Conservation (phyloP, 345 rosid genomes). For the Euphorbia lathyris region DNA sequence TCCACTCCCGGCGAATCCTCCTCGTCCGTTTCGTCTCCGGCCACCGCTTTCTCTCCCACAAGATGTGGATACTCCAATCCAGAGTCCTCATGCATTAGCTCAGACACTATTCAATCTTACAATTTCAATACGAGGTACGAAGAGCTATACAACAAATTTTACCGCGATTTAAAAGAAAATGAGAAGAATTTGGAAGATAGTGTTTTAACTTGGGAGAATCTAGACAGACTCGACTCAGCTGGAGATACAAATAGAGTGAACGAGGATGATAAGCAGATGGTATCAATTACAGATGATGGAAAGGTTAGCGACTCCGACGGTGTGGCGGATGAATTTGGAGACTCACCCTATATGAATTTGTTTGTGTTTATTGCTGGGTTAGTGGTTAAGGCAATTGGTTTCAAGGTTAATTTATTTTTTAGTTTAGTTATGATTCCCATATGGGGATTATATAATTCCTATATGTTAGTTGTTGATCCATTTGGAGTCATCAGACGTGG, state of each 20-base stretch:
- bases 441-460: slow-evolving; percentile 34
- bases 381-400: slow-evolving; percentile 59
- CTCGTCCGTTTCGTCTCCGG: slow-evolving; percentile 19
- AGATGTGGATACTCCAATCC: neutral
- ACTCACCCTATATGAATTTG: slow-evolving; percentile 27
- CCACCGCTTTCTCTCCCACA: no score
- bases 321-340: slow-evolving; percentile 28
- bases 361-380: slow-evolving; percentile 42
- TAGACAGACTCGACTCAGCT: slow-evolving; percentile 21
- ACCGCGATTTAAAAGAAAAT: slow-evolving; percentile 27
- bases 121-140: slow-evolving; percentile 7
- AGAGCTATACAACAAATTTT: slow-evolving; percentile 21
- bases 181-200: slow-evolving; percentile 23
- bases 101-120: neutral
- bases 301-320: neutral
- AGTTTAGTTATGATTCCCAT: slow-evolving; percentile 46
- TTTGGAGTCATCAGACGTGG: slow-evolving; percentile 42
- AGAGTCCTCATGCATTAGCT: slow-evolving; percentile 14
- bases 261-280: neutral
- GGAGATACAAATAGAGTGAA: neutral
- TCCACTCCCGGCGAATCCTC: slow-evolving; percentile 16
- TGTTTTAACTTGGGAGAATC: slow-evolving; percentile 17
- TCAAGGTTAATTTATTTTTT: slow-evolving; percentile 53
- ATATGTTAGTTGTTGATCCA: slow-evolving; percentile 53
- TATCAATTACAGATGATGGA: neutral